phyloP scores from a whole-genome alignment of 2,329 filamentous ascomycete genomes.

The Fusarium tanahbumbuense region DNA sequence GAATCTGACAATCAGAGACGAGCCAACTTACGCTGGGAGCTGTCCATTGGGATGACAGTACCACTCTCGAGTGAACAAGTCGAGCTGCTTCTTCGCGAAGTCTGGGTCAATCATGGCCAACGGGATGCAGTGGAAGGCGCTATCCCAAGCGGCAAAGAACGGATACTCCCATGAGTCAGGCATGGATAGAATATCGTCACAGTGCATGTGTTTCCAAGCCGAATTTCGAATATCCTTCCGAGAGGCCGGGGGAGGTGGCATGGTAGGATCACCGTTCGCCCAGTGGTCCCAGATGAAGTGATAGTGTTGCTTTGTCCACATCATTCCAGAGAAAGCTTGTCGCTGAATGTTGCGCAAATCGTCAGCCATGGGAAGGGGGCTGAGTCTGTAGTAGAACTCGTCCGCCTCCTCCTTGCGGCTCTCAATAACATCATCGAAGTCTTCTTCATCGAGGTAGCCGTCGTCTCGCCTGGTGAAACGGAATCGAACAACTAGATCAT shows the following conservation, averaged over 20 bases:
- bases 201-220: slow-evolving; percentile 94
- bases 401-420: slow-evolving; percentile 89
- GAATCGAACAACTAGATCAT: slow-evolving; percentile 81
- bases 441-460: slow-evolving; percentile 88
- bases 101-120: slow-evolving; percentile 97
- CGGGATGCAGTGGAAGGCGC: slow-evolving; percentile 95
- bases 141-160: slow-evolving; percentile 98
- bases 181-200: slow-evolving; percentile 97
- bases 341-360: slow-evolving; percentile 95
- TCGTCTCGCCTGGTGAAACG: slow-evolving; percentile 81
- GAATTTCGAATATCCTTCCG: slow-evolving; percentile 86
- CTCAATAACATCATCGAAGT: slow-evolving; percentile 91
- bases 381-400: slow-evolving; percentile 94
- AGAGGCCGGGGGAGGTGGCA: slow-evolving; percentile 84
- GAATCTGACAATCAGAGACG: not conserved
- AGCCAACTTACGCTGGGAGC: slow-evolving; percentile 77
- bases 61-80: slow-evolving; percentile 96
- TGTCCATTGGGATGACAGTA: slow-evolving; percentile 99
- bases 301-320: slow-evolving; percentile 98
- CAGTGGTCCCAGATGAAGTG: slow-evolving; percentile 98
- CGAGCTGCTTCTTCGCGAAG: slow-evolving; percentile 97
- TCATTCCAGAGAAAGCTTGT: slow-evolving; percentile 94
- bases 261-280: slow-evolving; percentile 91
- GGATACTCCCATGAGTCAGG: slow-evolving; percentile 99
- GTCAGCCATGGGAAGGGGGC: slow-evolving; percentile 91